A percentile compares a stretch with the other conserved stretches of the same genome.
phyloP scores from a whole-genome alignment of 1,284 basidiomycete species.

The Cutaneotrichosporon mucoides region DNA sequence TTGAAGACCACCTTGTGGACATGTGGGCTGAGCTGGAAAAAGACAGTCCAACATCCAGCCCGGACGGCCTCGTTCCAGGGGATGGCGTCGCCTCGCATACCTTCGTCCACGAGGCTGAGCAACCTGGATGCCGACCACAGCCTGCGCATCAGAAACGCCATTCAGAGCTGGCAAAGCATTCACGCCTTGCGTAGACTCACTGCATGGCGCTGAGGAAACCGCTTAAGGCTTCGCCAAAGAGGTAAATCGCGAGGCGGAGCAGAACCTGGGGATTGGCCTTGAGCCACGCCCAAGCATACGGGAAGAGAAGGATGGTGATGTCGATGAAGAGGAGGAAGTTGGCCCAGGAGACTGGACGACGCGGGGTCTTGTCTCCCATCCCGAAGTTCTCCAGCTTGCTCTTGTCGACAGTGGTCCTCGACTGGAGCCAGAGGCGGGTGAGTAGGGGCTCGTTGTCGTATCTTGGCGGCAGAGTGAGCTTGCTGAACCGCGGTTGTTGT shows the following conservation, averaged over 20 bases:
- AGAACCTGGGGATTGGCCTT: neutral
- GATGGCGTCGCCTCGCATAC: neutral
- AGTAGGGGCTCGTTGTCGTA: constrained; percentile 72
- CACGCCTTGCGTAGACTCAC: neutral
- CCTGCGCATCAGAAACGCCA: neutral
- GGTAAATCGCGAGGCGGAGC: neutral
- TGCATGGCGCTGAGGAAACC: neutral
- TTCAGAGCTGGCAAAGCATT: too few relatives aligned
- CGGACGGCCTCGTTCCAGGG: neutral
- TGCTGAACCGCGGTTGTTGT: constrained; percentile 1
- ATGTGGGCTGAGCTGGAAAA: neutral
- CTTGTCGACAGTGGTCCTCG: neutral
- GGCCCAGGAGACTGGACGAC: neutral
- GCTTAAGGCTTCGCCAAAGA: neutral
- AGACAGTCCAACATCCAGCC: neutral
- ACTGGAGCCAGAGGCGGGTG: constrained; percentile 58
- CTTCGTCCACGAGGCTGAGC: constrained; percentile 6
- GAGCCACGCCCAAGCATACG: neutral
- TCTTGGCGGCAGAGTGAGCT: constrained; percentile 19
- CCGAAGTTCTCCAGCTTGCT: neutral
- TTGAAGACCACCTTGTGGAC: neutral
- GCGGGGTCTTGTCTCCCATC: neutral
- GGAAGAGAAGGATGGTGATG: neutral
- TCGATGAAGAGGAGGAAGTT: constrained; percentile 4
- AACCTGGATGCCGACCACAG: constrained; percentile 5